phyloP scores from a whole-genome alignment of 1,284 basidiomycete genomes.

The Irpex sp. region DNA sequence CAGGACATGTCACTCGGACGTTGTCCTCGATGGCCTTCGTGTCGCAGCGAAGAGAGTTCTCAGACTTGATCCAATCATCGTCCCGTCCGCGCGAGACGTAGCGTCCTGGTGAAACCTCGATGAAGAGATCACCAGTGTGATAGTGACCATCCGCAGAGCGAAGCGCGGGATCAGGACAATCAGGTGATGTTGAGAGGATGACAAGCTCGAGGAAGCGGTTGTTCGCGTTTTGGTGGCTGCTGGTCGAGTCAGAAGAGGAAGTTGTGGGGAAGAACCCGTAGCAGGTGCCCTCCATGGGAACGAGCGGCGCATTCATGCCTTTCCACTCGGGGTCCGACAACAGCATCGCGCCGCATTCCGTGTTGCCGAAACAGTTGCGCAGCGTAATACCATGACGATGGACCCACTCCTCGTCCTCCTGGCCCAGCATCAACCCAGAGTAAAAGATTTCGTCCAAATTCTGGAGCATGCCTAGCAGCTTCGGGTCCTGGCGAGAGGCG shows the following conservation, averaged over 20 bases:
- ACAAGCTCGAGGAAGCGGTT: conserved; percentile 59
- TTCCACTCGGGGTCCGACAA: conserved; percentile 33
- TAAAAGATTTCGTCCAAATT: conserved; percentile 59
- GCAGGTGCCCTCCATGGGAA: conserved; percentile 50
- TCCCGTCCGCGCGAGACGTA: conserved; percentile 66
- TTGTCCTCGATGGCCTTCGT: conserved; percentile 77
- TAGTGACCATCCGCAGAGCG: conserved; percentile 60
- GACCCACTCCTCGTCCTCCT: conserved; percentile 66
- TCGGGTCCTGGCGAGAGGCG: conserved; percentile 55
- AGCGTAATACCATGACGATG: conserved; percentile 53
- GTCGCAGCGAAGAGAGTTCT: conserved; percentile 69
- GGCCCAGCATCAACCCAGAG: conserved; percentile 54
- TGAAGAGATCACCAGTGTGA: conserved; percentile 74
- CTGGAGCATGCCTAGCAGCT: conserved; percentile 53
- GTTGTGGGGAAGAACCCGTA: conserved; percentile 58
- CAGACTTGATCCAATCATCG: conserved; percentile 79
- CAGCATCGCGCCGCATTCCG: conserved; percentile 67
- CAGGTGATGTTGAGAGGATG: conserved; percentile 56
- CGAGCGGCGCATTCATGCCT: conserved; percentile 37
- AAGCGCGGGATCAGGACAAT: conserved; percentile 62
- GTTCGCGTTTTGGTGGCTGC: conserved; percentile 46
- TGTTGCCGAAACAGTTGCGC: conserved; percentile 69
- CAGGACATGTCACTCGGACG: conserved; percentile 48
- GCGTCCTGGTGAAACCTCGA: conserved; percentile 47
- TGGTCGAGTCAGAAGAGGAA: conserved; percentile 31